Base-by-base conservation (phyloP, 1,284 basidiomycete genomes). In the Ganoderma lucidum region DNA sequence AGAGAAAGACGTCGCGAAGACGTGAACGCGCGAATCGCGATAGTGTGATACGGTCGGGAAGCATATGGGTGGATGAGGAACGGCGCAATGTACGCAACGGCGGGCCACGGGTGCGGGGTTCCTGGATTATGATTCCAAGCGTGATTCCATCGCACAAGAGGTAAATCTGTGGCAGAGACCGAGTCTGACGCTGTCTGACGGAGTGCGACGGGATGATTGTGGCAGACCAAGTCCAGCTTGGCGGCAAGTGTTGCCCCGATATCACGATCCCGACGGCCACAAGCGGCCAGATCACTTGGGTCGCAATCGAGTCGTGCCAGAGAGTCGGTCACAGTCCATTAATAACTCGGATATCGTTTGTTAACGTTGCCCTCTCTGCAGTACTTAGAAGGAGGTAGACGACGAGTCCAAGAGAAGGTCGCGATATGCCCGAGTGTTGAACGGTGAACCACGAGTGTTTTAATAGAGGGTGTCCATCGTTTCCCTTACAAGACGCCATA, bases 1-100 rank as follows among this genome's bases (percentile, higher is more conserved):
- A 37, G 17, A 32, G 19, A 35, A 9, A 58, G 32, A 37, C 55
- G 5, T 58, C 32, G 28, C 28, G 30, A 35, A 56, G 12, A 32
- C 5, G 17, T 19, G 30, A 35, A 56, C 5, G 4, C 14, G 17
- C 19, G 15, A 15, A 35, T 56, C 35, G 56, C 63, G 56, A 64
- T 58, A 61, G 56, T 42, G 28, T 41, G 65, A 62, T 61, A 61
- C 35, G n/a, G 62, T 53, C 15, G 41, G 59, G 66, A 68, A 63
- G 67, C 69, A 73, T 62, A 63, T 48, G 69, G 71, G 42, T 66
- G 71, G 70, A 69, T 37, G 71, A 72, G 64, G 62, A 56, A 32
- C 66, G 60, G 48, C 51, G 51, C 64, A 56, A 72, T 65, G 59
- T 44, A 28, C 37, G 45, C 28, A 15, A 56, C 45, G 41, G 15